Conservation (phyloP, 2,329 filamentous ascomycete genomes). For the Aureobasidium sp. region DNA sequence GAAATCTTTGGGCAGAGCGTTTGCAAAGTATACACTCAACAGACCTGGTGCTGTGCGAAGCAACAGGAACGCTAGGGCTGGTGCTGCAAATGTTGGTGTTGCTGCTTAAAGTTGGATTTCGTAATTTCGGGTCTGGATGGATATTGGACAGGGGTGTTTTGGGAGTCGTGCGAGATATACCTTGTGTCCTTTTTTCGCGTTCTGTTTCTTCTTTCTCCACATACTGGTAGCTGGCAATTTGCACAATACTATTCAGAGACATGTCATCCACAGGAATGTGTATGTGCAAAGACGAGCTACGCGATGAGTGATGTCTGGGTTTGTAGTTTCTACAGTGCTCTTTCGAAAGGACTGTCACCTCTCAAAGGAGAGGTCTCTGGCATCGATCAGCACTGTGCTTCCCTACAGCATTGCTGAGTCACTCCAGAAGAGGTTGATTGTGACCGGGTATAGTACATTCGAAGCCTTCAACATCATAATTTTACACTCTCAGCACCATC, state of each 20-base stretch:
- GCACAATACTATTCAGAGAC: too few relatives aligned
- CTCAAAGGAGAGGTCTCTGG: too few relatives aligned
- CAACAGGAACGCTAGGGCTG: slow-evolving; percentile 8
- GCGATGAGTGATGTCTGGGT: too few relatives aligned
- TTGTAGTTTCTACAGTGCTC: too few relatives aligned
- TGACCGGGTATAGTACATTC: too few relatives aligned
- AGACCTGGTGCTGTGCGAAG: slow-evolving; percentile 43
- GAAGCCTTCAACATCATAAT: neutral
- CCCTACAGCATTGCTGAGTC: too few relatives aligned
- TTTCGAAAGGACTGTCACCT: too few relatives aligned
- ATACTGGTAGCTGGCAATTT: too few relatives aligned
- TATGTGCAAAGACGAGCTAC: too few relatives aligned
- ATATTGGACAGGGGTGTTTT: neutral
- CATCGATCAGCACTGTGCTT: too few relatives aligned
- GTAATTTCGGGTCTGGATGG: neutral
- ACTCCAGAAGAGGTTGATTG: too few relatives aligned
- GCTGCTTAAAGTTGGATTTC: slow-evolving; percentile 14
- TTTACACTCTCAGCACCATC: neutral
- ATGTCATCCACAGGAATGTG: too few relatives aligned
- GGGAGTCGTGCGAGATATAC: slow-evolving; percentile 10
- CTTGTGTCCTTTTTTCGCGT: neutral
- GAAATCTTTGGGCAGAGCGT: slow-evolving; percentile 92
- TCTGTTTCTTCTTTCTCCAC: neutral
- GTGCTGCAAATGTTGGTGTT: slow-evolving; percentile 22
- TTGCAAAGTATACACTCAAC: slow-evolving; percentile 84